Base-by-base conservation (phyloP, 805 yeast species). In the Yarrowia sp. region DNA sequence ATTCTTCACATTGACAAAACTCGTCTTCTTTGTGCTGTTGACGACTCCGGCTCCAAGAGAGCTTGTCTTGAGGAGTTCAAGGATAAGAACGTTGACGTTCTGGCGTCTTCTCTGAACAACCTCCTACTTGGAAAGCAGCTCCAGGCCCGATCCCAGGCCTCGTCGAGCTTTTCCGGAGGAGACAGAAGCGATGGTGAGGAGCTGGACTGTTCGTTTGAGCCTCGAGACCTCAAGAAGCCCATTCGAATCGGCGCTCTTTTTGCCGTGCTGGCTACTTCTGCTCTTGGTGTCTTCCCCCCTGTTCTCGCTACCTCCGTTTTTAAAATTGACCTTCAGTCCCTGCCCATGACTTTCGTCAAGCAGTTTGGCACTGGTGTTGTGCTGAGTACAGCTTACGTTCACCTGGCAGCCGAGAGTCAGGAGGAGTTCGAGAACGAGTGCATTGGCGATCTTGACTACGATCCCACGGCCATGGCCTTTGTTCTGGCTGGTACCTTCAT, bases 311-410 rank as follows among this genome's bases (percentile, higher is more conserved):
- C 70, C n/a, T 63, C 68, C 7, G 58, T 62, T 2, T 35, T 60
- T 38, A 62, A 62, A 10, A 24, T 62, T 10, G n/a, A 33, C 44
- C 35, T 44, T 2, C 35, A 58, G 25, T 60, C 62, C 3, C 29
- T 39, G 5, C 42, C 70, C 24, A 62, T 68, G 24, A 62, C 86
- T 69, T 71, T 84, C 44, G 84, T 88, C 56, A 87, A 86, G 68
- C 87, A 80, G 73, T 88, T 88, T 70, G 96, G 96, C 64, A 85
- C 92, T 2, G 96, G 96, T 61, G 93, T 88, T 49, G 88, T 88
- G 68, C 79, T 88, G 13, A 88, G 93, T 10, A 88, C 96, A 1
- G 89, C 92, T 0, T 87, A 88, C 67, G 84, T 88, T 29, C 96
- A 88, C 74, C 74, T 88, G 65, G 73, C 88, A 61, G 78, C 82